These are phyloP conservation scores for Pseudopyrenochaeta lycopersici DNA, from an alignment of 2,329 filamentous ascomycete genomes.

Conservation along the genomic window DNA sequence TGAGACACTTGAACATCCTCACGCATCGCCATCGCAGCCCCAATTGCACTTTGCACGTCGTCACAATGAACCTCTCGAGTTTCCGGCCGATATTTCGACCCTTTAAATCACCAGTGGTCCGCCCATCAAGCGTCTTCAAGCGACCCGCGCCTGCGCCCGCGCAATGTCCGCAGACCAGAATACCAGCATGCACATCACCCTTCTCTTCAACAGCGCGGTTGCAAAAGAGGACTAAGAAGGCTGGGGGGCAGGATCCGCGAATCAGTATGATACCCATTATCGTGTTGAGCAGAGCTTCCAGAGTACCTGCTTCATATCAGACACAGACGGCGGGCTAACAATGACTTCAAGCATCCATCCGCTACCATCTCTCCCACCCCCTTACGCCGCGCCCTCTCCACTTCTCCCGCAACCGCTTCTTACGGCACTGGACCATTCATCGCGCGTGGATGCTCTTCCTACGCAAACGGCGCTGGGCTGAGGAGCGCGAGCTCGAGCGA, in stretches of 20 bases:
- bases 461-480: slow-evolving; percentile 70
- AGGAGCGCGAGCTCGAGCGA: slow-evolving; percentile 76
- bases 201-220: slow-evolving; percentile 43
- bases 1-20: neutral
- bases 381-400: slow-evolving; percentile 79
- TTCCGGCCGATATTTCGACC: slow-evolving; percentile 36
- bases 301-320: too few relatives aligned
- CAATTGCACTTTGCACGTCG: slow-evolving; percentile 3
- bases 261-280: slow-evolving; percentile 38
- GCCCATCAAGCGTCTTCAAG: slow-evolving; percentile 14
- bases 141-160: too few relatives aligned
- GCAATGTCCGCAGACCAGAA: slow-evolving; percentile 23
- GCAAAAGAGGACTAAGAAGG: slow-evolving; percentile 37
- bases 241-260: slow-evolving; percentile 34
- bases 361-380: slow-evolving; percentile 75
- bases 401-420: slow-evolving; percentile 84
- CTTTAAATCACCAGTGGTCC: slow-evolving; percentile 13
- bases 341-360: slow-evolving; percentile 65
- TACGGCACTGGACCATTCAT: slow-evolving; percentile 99
- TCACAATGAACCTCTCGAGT: slow-evolving; percentile 37
- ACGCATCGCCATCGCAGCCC: slow-evolving; percentile 3
- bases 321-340: neutral
- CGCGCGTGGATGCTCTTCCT: slow-evolving; percentile 89
- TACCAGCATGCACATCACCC: slow-evolving; percentile 21
- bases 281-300: neutral